These are phyloP conservation scores for Massariosphaeria phaeospora DNA, from an alignment of 495 filamentous ascomycete species.

Conservation along the genomic window DNA sequence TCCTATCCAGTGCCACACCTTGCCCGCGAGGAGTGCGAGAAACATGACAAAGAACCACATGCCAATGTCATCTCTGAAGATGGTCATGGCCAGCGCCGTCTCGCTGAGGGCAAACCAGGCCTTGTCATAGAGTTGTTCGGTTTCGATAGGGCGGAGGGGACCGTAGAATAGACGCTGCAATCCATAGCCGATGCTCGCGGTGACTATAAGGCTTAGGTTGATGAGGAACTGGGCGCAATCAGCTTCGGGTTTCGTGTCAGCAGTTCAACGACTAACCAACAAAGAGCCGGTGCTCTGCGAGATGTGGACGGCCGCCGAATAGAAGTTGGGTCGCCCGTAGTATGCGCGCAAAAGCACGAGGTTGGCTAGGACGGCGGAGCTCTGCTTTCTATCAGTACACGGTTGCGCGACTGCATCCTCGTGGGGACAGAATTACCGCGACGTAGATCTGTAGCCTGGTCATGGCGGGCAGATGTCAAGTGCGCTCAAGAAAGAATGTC, in stretches of 20 bases:
- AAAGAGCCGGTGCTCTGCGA: conserved; percentile 92
- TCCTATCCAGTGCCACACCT: conserved; percentile 97
- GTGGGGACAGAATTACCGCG: conserved; percentile 8
- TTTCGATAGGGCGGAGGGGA: conserved; percentile 84
- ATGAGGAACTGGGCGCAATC: conserved; percentile 58
- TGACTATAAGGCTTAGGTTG: conserved; percentile 75
- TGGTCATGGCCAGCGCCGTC: conserved; percentile 97
- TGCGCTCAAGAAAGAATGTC: conserved; percentile 11
- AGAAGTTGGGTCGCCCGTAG: conserved; percentile 94
- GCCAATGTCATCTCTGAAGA: conserved; percentile 91
- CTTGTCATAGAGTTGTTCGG: conserved; percentile 94
- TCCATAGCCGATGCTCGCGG: conserved; percentile 71
- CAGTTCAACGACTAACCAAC: conserved; percentile 56
- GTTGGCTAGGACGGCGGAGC: conserved; percentile 71
- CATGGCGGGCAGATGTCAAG: conserved; percentile 8
- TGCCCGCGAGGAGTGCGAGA: conserved; percentile 80
- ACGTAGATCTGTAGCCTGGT: conserved; percentile 24
- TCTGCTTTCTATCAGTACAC: conserved; percentile 43
- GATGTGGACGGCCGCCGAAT: conserved; percentile 91
- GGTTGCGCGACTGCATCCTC: not conserved
- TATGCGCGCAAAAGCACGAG: conserved; percentile 83
- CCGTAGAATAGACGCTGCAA: conserved; percentile 89
- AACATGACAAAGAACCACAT: conserved; percentile 96
- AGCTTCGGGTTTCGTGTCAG: not conserved
- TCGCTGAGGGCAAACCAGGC: conserved; percentile 97